Evolutionary conservation across 2,329 filamentous ascomycete genomes (phyloP), one percentile per base, ranked within the genome.

Genomic region (Davidsoniella neocaledoniae): DNA sequence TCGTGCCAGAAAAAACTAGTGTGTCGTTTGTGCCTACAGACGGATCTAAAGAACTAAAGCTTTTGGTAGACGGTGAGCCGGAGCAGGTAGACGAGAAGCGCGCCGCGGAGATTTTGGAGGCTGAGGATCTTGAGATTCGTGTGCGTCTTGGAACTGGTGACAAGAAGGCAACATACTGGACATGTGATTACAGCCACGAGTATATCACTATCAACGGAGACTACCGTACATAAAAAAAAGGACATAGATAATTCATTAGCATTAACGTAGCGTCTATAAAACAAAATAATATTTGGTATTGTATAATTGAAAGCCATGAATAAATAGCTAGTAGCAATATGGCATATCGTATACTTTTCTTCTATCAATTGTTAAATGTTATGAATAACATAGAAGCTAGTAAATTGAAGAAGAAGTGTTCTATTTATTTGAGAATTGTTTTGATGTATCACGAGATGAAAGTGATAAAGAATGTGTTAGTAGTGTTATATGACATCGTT

Each of bases 181-280:
- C 85, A 38, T 91, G 86, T 60, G 86, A 93, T 62, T 86, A 88
- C 57, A 86, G 81, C 60, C 83, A 88, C 60, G 83, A 88, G 70
- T 93, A 78, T 60, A 76, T 77, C 37, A 77, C 75, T 4, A 81
- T 81, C 57, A 82, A 82, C 58, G 77, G 77, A 26, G 77, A 82
- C 59, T 82, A 82, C 60, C 70, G 78, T 54, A 82, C 78, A 44
- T 81, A 60, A 56, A 53, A 16, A 6, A 29, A n/a, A 10, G 19
- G 5, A 36, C 19, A 26, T 23, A 23, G 4, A 43, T 14, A 43
- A 25, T 19, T 7, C 8, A 21, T 33, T 10, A 33, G 8, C 12
- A 33, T 10, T 12, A 12, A 5, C 29, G 9, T 12, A 33, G 29
- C 29, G 8, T 33, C 8, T 3, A 12, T 33, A 9, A 29, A 33